Conservation (phyloP, 768 basidiomycete genomes). For the Boletus tomentosulus region DNA sequence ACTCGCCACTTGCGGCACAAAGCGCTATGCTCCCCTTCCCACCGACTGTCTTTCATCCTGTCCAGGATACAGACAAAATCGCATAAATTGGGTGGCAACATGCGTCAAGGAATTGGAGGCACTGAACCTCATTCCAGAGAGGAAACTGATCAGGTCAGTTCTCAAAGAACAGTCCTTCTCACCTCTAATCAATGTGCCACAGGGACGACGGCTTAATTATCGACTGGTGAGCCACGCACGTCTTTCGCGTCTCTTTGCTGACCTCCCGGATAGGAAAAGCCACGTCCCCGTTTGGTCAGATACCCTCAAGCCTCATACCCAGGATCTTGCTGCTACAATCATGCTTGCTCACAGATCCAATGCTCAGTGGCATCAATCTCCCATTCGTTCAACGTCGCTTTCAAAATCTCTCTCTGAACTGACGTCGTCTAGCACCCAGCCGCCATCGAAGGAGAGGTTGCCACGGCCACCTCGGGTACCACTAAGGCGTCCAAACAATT, state of each 20-base stretch:
- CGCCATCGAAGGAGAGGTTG: constrained; percentile 10
- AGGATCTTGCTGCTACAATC: constrained; percentile 28
- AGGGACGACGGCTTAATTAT: constrained; percentile 29
- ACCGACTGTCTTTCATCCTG: constrained; percentile 20
- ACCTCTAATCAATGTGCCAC: not conserved
- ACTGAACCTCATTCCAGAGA: constrained; percentile 21
- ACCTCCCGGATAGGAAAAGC: constrained; percentile 23
- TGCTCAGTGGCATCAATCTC: constrained; percentile 9
- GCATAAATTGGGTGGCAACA: constrained; percentile 18
- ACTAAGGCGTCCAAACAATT: constrained; percentile 6
- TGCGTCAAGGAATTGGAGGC: constrained; percentile 18
- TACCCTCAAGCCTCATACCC: constrained; percentile 22
- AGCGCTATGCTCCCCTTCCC: constrained; percentile 28
- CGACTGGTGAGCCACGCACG: constrained; percentile 23
- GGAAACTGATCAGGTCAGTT: constrained; percentile 26
- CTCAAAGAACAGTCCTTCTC: not conserved
- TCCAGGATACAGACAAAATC: constrained; percentile 17
- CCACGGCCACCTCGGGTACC: constrained; percentile 20
- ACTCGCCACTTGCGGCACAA: constrained; percentile 25
- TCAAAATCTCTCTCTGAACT: not conserved
- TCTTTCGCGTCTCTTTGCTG: not conserved
- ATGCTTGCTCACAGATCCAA: constrained; percentile 24
- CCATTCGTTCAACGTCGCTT: not conserved
- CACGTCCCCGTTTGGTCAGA: constrained; percentile 30
- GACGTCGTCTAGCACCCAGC: not conserved